Base-by-base conservation (phyloP, 495 filamentous ascomycete genomes). In the Immersiella caudata region DNA sequence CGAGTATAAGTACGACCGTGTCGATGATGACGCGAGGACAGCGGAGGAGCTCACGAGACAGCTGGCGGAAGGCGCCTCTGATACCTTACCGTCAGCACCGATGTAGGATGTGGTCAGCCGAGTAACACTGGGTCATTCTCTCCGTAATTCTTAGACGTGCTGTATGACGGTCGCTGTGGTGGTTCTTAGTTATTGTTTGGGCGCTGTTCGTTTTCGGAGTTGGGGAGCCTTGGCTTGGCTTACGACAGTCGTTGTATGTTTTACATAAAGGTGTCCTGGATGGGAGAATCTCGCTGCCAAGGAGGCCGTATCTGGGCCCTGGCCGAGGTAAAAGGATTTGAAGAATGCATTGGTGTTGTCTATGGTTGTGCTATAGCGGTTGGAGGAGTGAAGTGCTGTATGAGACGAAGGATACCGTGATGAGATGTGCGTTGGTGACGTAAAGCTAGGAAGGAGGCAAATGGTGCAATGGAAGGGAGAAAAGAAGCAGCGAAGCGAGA, bases 1-100 rank as follows among this genome's bases (percentile, higher is more conserved):
- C n/a, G 68, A 72, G 20, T 64, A 67, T 24, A 64, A 67, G 51
- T 71, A 62, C 29, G 68, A 60, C 46, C 65, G 60, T 11, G 26
- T 67, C 16, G 74, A 73, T 8, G 78, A 78, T 6, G 75, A 81
- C 18, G 72, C 71, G 33, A 70, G 78, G 49, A 79, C 78, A 2
- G 76, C 75, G 0, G 76, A 80, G 59, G 76, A 78, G 55, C 76
- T 77, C 20, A 76, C 76, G 57, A 70, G 79, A 49, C 80, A 82
- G 56, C 64, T 80, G 46, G 67, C 73, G 0, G 79, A 79, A 8
- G 72, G 71, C 9, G 27, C 67, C 35, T 71, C 73, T 58, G 72
- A 73, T 29, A 68, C 61, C 11, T 20, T 74, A 14, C 63, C 72
- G 6, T 33, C 29, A 16, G 66, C 68, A 40, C 26, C 66, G 0